phyloP scores from a whole-genome alignment of 345 rosid species.

The Arabidopsis suecica region DNA sequence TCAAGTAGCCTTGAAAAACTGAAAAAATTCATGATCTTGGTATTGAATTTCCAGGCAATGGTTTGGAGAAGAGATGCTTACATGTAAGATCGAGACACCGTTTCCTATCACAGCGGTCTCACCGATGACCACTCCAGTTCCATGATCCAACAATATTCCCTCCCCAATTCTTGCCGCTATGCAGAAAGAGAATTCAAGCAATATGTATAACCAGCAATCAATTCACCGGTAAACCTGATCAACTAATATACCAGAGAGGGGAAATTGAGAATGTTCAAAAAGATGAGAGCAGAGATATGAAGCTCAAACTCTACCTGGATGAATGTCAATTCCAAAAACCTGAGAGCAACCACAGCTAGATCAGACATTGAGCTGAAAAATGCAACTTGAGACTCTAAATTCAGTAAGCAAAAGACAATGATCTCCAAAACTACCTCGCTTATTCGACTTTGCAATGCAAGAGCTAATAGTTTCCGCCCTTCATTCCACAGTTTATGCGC shows the following conservation, averaged over 20 bases:
- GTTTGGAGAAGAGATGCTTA: conserved; percentile 45
- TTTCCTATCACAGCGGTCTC: conserved; percentile 86
- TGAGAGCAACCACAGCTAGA: conserved; percentile 40
- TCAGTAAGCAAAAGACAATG: conserved; percentile 1
- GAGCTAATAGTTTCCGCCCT: conserved; percentile 83
- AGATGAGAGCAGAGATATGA: neutral
- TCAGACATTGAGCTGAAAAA: conserved; percentile 26
- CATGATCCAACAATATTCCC: conserved; percentile 90
- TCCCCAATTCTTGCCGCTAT: conserved; percentile 91
- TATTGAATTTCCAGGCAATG: neutral
- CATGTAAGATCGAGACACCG: conserved; percentile 86
- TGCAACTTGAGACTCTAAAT: conserved; percentile 5
- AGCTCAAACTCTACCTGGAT: conserved; percentile 67
- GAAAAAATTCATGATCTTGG: neutral
- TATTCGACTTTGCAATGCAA: conserved; percentile 81
- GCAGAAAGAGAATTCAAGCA: conserved; percentile 17
- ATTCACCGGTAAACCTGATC: conserved; percentile 3
- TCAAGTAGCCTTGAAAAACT: conserved; percentile 12
- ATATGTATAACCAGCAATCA: neutral
- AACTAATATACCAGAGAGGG: conserved; percentile 12
- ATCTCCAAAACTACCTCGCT: conserved; percentile 65
- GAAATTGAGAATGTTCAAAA: conserved; percentile 1
- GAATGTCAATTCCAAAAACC: conserved; percentile 97
- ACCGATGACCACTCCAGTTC: conserved; percentile 88
- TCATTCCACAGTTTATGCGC: conserved; percentile 86